These are phyloP conservation scores for Penicillium arizonense DNA, from an alignment of 495 filamentous ascomycete genomes.

Conservation along the genomic window DNA sequence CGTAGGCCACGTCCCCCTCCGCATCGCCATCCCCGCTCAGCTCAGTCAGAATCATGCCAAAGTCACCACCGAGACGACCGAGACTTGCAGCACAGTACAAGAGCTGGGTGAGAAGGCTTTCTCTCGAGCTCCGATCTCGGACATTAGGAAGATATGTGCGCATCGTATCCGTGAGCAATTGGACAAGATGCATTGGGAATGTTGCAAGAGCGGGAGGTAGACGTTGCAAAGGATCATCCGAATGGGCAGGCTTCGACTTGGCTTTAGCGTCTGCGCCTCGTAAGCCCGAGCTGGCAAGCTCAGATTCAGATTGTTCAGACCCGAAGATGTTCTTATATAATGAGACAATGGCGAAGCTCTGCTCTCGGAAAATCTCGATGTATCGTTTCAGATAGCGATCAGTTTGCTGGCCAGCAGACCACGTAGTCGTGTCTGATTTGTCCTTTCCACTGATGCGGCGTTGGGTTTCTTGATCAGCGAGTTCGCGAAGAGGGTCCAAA, in stretches of 20 bases:
- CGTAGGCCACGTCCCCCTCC: constrained; percentile 46
- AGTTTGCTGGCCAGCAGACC: constrained; percentile 84
- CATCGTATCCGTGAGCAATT: constrained; percentile 76
- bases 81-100: constrained; percentile 94
- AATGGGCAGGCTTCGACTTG: constrained; percentile 18
- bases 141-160: constrained; percentile 80
- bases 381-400: constrained; percentile 93
- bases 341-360: constrained; percentile 91
- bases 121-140: constrained; percentile 69
- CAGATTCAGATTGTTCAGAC: constrained; percentile 40
- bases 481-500: constrained; percentile 77
- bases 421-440: constrained; percentile 36
- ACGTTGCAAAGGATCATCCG: constrained; percentile 60
- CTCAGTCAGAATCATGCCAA: constrained; percentile 79
- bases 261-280: constrained; percentile 32
- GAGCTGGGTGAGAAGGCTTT: constrained; percentile 90
- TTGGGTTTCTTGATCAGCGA: constrained; percentile 83
- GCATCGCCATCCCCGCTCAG: constrained; percentile 55
- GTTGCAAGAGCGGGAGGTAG: constrained; percentile 77
- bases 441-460: constrained; percentile 30
- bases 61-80: constrained; percentile 88
- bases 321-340: constrained; percentile 91
- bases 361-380: constrained; percentile 97
- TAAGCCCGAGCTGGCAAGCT: constrained; percentile 31
- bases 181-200: constrained; percentile 83